phyloP scores from a whole-genome alignment of 2,329 filamentous ascomycete genomes.

The Microdochium trichocladiopsis region DNA sequence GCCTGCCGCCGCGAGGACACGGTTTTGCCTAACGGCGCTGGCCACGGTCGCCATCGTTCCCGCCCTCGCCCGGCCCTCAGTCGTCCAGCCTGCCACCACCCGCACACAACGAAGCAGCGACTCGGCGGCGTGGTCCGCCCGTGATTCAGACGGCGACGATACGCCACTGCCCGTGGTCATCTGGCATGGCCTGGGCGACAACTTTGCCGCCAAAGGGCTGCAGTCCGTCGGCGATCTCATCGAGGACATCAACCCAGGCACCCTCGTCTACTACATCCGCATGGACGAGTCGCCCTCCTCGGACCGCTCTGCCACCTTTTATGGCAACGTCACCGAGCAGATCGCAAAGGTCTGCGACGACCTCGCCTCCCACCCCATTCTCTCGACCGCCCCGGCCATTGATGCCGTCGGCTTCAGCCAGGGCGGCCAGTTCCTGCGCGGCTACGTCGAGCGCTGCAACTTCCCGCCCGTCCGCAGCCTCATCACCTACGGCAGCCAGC shows the following conservation, averaged over 20 bases:
- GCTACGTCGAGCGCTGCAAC: slow-evolving; percentile 83
- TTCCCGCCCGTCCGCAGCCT: slow-evolving; percentile 66
- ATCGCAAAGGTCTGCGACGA: slow-evolving; percentile 70
- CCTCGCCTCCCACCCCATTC: slow-evolving; percentile 67
- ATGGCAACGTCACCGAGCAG: slow-evolving; percentile 82
- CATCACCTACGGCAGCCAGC: slow-evolving; percentile 84
- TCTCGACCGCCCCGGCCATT: slow-evolving; percentile 73
- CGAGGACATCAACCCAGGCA: slow-evolving; percentile 69
- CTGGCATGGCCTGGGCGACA: slow-evolving; percentile 82
- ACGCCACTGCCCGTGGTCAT: slow-evolving; percentile 84
- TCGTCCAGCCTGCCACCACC: slow-evolving; percentile 2
- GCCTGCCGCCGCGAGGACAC: background rate
- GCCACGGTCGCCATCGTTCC: slow-evolving; percentile 10
- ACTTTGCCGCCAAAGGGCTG: slow-evolving; percentile 70
- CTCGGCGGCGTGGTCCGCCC: slow-evolving; percentile 1
- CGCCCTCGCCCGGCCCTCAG: slow-evolving; percentile 5
- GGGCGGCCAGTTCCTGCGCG: slow-evolving; percentile 92
- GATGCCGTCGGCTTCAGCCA: slow-evolving; percentile 95
- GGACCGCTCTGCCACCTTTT: slow-evolving; percentile 81
- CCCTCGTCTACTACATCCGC: slow-evolving; percentile 73
- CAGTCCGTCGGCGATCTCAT: slow-evolving; percentile 64
- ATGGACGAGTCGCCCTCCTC: slow-evolving; percentile 56
- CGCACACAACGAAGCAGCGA: background rate
- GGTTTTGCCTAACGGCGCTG: slow-evolving; percentile 20
- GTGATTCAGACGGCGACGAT: slow-evolving; percentile 37